A percentile compares a stretch with the other conserved stretches of the same genome.
Conservation (phyloP, 2,329 filamentous ascomycete genomes). For the Colletotrichum caudatum region DNA sequence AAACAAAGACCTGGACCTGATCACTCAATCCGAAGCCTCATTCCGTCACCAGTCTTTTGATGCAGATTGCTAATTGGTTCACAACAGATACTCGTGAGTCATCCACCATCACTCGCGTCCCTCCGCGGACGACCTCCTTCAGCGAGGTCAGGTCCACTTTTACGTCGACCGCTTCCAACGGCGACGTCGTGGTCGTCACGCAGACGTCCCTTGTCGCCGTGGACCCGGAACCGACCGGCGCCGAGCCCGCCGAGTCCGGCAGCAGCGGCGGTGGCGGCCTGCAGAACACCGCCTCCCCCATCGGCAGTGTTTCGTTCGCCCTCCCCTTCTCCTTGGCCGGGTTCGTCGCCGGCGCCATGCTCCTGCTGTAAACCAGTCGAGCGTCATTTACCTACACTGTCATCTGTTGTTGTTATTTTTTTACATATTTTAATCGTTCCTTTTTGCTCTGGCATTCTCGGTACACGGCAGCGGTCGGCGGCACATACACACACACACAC, state of each 20-base stretch:
- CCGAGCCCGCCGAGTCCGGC: constrained; percentile 42
- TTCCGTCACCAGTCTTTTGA: neutral
- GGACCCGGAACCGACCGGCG: constrained; percentile 51
- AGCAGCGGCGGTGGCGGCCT: constrained; percentile 48
- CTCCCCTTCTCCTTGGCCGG: constrained; percentile 45
- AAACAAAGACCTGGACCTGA: neutral
- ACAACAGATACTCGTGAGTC: constrained; percentile 46
- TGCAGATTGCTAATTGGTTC: constrained; percentile 22
- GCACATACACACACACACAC: constrained; percentile 33
- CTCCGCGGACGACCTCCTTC: constrained; percentile 50
- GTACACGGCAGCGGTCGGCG: constrained; percentile 13
- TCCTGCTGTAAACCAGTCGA: constrained; percentile 24
- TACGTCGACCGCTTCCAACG: constrained; percentile 61
- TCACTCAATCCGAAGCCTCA: neutral
- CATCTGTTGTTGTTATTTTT: constrained; percentile 3
- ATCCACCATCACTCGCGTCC: constrained; percentile 47
- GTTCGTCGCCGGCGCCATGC: constrained; percentile 44
- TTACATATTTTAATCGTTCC: constrained; percentile 31
- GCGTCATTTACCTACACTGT: neutral
- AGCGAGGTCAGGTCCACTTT: constrained; percentile 54
- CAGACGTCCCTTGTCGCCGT: constrained; percentile 63
- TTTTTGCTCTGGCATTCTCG: constrained; percentile 19
- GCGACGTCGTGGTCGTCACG: constrained; percentile 60
- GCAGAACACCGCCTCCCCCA: constrained; percentile 52
- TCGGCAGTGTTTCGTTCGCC: constrained; percentile 41